Conservation (phyloP, 202 grass and related monocot genomes). For the Bolboschoenoplectus hybrid region DNA sequence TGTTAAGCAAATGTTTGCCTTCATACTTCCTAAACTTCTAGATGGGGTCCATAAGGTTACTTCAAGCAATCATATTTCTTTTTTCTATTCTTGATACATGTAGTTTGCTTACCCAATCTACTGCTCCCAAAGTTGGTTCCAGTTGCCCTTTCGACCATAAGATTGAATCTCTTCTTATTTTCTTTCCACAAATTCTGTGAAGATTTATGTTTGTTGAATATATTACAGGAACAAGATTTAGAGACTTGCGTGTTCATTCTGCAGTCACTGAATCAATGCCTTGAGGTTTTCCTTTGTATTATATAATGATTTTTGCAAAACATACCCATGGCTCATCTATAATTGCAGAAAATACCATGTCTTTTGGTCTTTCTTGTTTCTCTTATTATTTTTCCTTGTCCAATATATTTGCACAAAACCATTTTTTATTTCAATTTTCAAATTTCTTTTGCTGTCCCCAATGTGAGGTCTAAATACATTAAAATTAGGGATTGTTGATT, state of each 20-base stretch:
- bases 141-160: not conserved
- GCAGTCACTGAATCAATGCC: conserved; percentile 69
- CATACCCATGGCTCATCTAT: not conserved
- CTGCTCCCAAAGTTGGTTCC: not conserved
- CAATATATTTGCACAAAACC: not conserved
- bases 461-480: conserved; percentile 7
- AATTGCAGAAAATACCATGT: not conserved
- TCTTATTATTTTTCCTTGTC: not conserved
- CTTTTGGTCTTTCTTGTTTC: conserved; percentile 1
- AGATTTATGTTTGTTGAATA: conserved; percentile 45
- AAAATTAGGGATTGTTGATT: not conserved
- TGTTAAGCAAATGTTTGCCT: conserved; percentile 81
- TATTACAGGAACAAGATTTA: conserved; percentile 68
- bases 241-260: conserved; percentile 73
- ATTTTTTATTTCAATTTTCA: not conserved
- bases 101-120: not conserved
- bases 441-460: not conserved
- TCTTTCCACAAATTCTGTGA: conserved; percentile 36
- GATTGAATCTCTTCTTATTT: not conserved
- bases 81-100: not conserved
- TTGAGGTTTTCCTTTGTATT: conserved; percentile 61
- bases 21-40: conserved; percentile 79
- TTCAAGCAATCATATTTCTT: conserved; percentile 7
- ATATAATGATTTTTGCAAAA: conserved; percentile 15
- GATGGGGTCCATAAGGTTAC: conserved; percentile 84